A percentile compares a stretch with the other conserved stretches of the same genome.
phyloP scores from a whole-genome alignment of 2,329 filamentous ascomycete genomes.

The Tolypocladium inflatum region DNA sequence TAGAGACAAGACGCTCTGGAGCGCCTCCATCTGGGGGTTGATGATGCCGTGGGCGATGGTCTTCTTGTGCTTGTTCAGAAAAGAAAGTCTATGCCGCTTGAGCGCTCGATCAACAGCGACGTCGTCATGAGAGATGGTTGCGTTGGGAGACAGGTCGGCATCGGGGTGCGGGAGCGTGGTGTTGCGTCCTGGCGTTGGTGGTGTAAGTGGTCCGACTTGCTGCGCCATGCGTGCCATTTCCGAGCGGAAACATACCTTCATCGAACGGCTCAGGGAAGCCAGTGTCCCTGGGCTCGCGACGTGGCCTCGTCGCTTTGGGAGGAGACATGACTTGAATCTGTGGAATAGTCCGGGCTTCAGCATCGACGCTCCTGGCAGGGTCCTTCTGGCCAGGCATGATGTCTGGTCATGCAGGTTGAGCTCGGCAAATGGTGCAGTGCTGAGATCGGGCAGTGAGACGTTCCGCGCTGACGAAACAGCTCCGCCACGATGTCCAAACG shows the following conservation, averaged over 20 bases:
- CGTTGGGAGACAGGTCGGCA: slow-evolving; percentile 46
- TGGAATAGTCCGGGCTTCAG: slow-evolving; percentile 4
- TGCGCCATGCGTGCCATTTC: neutral
- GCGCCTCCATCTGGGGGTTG: slow-evolving; percentile 21
- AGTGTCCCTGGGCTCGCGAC: slow-evolving; percentile 28
- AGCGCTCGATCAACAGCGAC: slow-evolving; percentile 32
- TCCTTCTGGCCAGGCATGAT: slow-evolving; percentile 3
- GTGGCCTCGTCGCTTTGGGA: slow-evolving; percentile 10
- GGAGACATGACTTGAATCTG: slow-evolving; percentile 18
- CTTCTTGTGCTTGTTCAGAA: slow-evolving; percentile 36
- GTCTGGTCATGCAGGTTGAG: neutral
- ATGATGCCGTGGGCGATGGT: slow-evolving; percentile 38
- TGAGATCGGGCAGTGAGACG: neutral
- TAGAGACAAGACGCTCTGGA: slow-evolving; percentile 23
- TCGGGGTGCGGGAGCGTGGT: slow-evolving; percentile 55
- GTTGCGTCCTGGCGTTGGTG: slow-evolving; percentile 32
- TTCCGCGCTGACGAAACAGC: neutral
- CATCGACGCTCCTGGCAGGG: slow-evolving; percentile 1
- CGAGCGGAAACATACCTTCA: slow-evolving; percentile 26
- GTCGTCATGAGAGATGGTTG: slow-evolving; percentile 46
- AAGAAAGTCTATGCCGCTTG: slow-evolving; percentile 33
- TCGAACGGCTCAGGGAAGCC: slow-evolving; percentile 44
- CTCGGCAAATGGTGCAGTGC: neutral
- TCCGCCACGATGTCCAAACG: neutral
- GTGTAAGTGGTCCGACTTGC: slow-evolving; percentile 3